A percentile compares a stretch with the other conserved stretches of the same genome.
These are phyloP conservation scores for Blastobotrys persicus DNA, from an alignment of 1,139 yeast species.

Conservation along the genomic window DNA sequence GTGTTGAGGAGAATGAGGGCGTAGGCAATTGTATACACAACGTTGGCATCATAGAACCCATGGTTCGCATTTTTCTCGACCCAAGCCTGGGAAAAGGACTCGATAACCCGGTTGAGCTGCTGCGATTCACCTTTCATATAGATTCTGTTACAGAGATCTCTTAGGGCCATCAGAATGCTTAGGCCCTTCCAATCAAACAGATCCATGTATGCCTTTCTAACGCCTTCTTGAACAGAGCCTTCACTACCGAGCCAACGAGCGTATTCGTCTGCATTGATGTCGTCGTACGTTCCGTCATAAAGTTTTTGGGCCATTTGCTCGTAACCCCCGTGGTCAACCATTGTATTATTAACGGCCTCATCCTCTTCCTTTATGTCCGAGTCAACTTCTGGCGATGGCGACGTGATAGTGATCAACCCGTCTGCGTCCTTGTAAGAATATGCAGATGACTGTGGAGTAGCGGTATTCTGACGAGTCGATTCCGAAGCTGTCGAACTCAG, in stretches of 20 bases:
- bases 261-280: conserved; percentile 30
- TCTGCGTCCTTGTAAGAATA: conserved; percentile 1
- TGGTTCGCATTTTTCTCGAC: conserved; percentile 45
- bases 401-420: background rate
- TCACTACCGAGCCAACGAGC: conserved; percentile 35
- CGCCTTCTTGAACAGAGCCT: conserved; percentile 22
- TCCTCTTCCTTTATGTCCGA: background rate
- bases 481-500: background rate
- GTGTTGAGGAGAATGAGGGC: conserved; percentile 65
- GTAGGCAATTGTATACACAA: conserved; percentile 70
- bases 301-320: conserved; percentile 25
- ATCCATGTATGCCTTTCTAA: conserved; percentile 32
- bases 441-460: conserved; percentile 2
- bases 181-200: conserved; percentile 32
- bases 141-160: conserved; percentile 60
- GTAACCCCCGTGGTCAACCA: conserved; percentile 7
- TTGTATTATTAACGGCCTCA: conserved; percentile 1
- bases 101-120: conserved; percentile 70
- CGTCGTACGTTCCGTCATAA: conserved; percentile 26
- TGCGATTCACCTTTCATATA: conserved; percentile 82
- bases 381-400: conserved; percentile 2
- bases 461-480: background rate
- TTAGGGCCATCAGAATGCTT: conserved; percentile 48
- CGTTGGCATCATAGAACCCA: conserved; percentile 55
- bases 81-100: conserved; percentile 69